Percentiles rank a stretch among this genome's conserved stretches.
Conservation (phyloP, 2,329 filamentous ascomycete species). For the Teratosphaeria pseudoeucalypti region DNA sequence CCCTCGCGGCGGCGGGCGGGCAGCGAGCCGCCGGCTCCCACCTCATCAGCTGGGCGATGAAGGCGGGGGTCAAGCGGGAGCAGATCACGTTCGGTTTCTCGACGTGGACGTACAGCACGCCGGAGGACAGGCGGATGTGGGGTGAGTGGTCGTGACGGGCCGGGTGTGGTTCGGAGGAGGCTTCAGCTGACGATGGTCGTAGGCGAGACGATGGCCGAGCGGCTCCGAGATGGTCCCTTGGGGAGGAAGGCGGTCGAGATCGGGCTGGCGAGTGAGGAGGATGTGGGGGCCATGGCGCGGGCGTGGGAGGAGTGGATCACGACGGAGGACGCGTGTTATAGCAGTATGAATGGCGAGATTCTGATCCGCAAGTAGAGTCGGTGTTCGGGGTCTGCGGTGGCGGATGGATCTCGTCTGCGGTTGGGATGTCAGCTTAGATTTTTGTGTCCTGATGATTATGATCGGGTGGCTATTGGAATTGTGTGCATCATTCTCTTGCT, state of each 20-base stretch:
- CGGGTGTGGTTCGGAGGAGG: background rate
- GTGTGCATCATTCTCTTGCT: background rate
- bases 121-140: constrained; percentile 30
- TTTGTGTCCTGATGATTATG: background rate
- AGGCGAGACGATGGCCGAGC: constrained; percentile 11
- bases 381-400: too few species aligned
- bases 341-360: constrained; percentile 34
- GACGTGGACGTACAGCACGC: constrained; percentile 34
- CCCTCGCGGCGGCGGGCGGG: constrained; percentile 20
- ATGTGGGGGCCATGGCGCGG: constrained; percentile 30
- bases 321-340: constrained; percentile 33
- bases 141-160: constrained; percentile 13
- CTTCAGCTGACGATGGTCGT: background rate
- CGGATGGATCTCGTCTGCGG: background rate
- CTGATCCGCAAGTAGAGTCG: constrained; percentile 15
- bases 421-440: background rate
- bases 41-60: constrained; percentile 24
- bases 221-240: constrained; percentile 15
- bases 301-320: constrained; percentile 32
- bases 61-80: constrained; percentile 29
- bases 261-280: constrained; percentile 27
- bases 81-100: constrained; percentile 30
- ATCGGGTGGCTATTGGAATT: too few species aligned
- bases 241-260: constrained; percentile 28
- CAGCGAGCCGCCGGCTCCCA: constrained; percentile 16